Conservation (phyloP, 352 stramenopile species). For the Globisporangium lucens region DNA sequence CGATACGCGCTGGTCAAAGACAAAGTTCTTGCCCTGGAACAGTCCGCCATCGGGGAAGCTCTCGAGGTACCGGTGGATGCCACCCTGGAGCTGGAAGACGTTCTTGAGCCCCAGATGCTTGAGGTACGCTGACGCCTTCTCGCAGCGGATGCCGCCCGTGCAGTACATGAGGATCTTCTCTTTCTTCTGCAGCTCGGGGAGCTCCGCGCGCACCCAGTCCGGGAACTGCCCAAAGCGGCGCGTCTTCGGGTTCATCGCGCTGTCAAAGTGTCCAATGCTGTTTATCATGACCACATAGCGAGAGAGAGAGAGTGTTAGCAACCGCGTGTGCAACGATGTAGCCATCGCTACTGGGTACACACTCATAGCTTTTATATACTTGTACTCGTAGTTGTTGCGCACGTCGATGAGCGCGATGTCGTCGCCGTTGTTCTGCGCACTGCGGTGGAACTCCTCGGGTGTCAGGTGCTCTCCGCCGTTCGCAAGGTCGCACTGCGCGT, state of each 20-base stretch:
- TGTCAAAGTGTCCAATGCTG: conserved; percentile 69
- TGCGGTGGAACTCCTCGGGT: conserved; percentile 58
- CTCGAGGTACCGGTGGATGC: conserved; percentile 85
- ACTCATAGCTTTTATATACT: conserved; percentile 21
- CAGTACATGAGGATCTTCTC: conserved; percentile 87
- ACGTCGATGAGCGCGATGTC: conserved; percentile 66
- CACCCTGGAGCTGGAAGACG: conserved; percentile 77
- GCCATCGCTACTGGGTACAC: background rate
- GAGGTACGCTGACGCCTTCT: conserved; percentile 82
- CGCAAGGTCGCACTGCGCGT: conserved; percentile 42
- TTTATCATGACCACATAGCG: background rate
- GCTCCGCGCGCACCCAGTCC: conserved; percentile 50
- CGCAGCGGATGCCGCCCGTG: conserved; percentile 80
- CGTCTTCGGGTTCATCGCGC: conserved; percentile 77
- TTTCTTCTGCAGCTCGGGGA: conserved; percentile 58
- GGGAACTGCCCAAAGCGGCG: conserved; percentile 80
- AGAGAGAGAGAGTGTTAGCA: background rate
- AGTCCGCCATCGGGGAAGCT: conserved; percentile 63
- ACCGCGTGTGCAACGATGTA: background rate
- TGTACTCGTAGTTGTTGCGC: conserved; percentile 81
- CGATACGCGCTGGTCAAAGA: conserved; percentile 80
- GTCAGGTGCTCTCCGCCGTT: conserved; percentile 52
- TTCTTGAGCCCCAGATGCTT: conserved; percentile 61
- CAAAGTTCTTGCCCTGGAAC: conserved; percentile 86
- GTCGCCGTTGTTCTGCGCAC: conserved; percentile 19